phyloP scores from a whole-genome alignment of 2,329 filamentous ascomycete species.

The Didymella keratinophila region DNA sequence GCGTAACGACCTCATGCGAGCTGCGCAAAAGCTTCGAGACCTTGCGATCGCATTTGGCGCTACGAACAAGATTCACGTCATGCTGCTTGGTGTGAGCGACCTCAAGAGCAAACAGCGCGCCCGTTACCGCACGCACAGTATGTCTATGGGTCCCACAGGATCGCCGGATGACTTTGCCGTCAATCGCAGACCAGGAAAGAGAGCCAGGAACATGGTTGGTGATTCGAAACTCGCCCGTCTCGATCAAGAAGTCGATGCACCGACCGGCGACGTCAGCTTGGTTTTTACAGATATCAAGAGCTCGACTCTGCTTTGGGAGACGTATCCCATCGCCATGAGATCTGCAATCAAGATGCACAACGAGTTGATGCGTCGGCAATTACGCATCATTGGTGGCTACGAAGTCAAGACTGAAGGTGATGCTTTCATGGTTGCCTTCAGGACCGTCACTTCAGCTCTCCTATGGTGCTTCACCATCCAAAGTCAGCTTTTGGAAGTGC shows the following conservation, averaged over 20 bases:
- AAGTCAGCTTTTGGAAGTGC: conserved; percentile 82
- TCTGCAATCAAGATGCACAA: conserved; percentile 98
- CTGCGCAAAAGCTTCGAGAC: conserved; percentile 92
- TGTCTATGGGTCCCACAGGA: conserved; percentile 82
- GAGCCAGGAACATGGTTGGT: conserved; percentile 64
- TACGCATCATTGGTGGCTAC: conserved; percentile 93
- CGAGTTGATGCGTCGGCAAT: conserved; percentile 90
- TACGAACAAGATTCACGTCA: conserved; percentile 96
- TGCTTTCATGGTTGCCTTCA: conserved; percentile 99
- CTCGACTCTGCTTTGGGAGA: conserved; percentile 95
- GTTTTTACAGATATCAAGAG: conserved; percentile 99
- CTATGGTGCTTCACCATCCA: conserved; percentile 98
- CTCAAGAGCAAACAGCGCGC: conserved; percentile 85
- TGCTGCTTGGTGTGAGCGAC: conserved; percentile 94
- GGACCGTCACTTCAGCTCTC: conserved; percentile 90
- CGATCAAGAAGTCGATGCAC: conserved; percentile 88
- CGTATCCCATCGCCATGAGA: conserved; percentile 92
- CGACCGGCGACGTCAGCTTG: conserved; percentile 87
- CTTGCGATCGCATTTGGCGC: conserved; percentile 95
- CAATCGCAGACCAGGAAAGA: conserved; percentile 66
- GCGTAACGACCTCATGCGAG: conserved; percentile 89
- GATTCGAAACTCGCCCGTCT: conserved; percentile 88
- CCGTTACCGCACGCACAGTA: conserved; percentile 78
- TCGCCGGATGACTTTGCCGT: conserved; percentile 75
- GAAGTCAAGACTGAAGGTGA: conserved; percentile 99